phyloP scores from a whole-genome alignment of 495 filamentous ascomycete genomes.

The Aspergillus biplanus region DNA sequence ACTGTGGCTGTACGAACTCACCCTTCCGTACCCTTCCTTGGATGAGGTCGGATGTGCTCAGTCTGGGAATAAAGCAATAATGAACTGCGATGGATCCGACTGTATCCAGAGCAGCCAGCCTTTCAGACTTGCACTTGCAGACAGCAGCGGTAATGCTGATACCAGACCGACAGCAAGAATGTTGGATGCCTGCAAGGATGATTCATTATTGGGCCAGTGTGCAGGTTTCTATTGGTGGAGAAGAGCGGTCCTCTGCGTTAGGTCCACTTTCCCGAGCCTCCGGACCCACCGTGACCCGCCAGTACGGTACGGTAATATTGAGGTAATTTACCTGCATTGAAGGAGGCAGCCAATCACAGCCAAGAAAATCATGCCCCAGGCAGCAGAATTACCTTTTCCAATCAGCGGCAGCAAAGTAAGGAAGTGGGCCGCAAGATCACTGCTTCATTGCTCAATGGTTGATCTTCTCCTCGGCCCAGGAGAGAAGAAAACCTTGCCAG shows the following conservation, averaged over 20 bases:
- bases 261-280: background rate
- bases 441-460: too few species aligned
- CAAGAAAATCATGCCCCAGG: slow-evolving; percentile 13
- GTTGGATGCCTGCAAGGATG: slow-evolving; percentile 22
- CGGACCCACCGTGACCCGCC: background rate
- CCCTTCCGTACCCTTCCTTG: too few species aligned
- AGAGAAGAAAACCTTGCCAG: too few species aligned
- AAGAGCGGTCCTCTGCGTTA: background rate
- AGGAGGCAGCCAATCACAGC: slow-evolving; percentile 1
- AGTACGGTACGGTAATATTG: background rate
- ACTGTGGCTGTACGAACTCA: too few species aligned
- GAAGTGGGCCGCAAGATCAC: background rate
- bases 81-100: background rate
- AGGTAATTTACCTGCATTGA: background rate
- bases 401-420: background rate
- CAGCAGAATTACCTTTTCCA: slow-evolving; percentile 20
- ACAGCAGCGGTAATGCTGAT: too few species aligned
- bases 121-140: too few species aligned
- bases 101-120: too few species aligned
- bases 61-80: background rate
- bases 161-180: background rate
- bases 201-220: slow-evolving; percentile 11
- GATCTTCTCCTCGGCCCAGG: too few species aligned
- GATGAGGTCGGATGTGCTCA: background rate
- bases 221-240: background rate